These are phyloP conservation scores for Gamsiella multidivaricata DNA, from an alignment of 192 early-diverging fungal genomes.

Conservation along the genomic window DNA sequence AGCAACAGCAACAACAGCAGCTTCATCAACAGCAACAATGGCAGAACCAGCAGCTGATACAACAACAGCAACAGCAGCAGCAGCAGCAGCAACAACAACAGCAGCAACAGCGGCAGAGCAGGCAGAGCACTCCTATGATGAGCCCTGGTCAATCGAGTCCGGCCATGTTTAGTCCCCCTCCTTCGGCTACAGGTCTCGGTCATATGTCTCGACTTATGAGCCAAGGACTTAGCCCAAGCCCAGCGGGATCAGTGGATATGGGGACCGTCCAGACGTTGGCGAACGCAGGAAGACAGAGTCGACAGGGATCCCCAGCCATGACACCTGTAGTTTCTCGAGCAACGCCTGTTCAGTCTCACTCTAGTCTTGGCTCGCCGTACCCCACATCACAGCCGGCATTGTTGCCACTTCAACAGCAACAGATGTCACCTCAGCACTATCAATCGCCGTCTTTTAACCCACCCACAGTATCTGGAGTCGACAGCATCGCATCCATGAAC, in stretches of 20 bases:
- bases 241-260: conserved; percentile 6
- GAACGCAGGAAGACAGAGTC: background rate
- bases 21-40: conserved; percentile 15
- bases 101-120: conserved; percentile 22
- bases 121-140: conserved; percentile 37
- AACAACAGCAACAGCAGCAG: conserved; percentile 25
- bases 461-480: background rate
- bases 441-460: background rate
- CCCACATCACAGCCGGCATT: background rate
- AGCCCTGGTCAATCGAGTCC: conserved; percentile 35
- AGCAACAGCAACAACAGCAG: conserved; percentile 29
- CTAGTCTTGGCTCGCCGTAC: background rate
- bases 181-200: background rate
- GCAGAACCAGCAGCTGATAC: conserved; percentile 17
- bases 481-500: background rate
- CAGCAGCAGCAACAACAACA: conserved; percentile 24
- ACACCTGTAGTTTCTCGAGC: conserved; percentile 5
- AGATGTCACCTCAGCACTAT: background rate
- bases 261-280: background rate
- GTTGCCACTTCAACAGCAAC: background rate
- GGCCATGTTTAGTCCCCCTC: conserved; percentile 25
- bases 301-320: conserved; percentile 18
- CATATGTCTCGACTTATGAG: background rate
- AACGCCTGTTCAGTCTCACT: background rate
- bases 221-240: conserved; percentile 9